phyloP scores from a whole-genome alignment of 306 rosid genomes.

The Carpinus viminea region DNA sequence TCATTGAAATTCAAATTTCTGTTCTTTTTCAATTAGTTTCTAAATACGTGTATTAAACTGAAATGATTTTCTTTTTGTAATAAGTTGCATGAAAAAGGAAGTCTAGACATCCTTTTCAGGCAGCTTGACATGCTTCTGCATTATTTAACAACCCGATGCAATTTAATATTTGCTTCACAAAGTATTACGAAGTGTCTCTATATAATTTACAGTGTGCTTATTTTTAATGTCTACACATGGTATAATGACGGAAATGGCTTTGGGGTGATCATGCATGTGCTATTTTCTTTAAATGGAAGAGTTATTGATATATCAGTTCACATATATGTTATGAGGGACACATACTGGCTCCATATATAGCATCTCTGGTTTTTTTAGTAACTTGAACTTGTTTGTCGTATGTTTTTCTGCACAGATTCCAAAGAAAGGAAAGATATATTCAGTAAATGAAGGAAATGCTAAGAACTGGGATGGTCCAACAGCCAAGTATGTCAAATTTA shows the following conservation, averaged over 20 bases:
- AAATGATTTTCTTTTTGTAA: background rate
- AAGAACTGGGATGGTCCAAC: slow-evolving; percentile 96
- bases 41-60: background rate
- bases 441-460: slow-evolving; percentile 99
- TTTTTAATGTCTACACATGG: background rate
- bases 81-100: background rate
- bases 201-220: background rate
- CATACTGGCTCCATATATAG: background rate
- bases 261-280: background rate
- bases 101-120: background rate
- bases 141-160: background rate
- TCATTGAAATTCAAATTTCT: background rate
- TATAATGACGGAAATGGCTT: background rate
- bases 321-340: background rate
- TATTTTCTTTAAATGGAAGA: background rate
- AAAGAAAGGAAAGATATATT: slow-evolving; percentile 85
- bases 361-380: background rate
- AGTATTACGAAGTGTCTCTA: background rate
- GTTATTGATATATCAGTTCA: background rate
- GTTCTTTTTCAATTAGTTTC: background rate
- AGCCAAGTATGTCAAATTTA: slow-evolving; percentile 50
- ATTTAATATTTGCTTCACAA: background rate
- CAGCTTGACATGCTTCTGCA: background rate
- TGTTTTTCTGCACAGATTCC: slow-evolving; percentile 61
- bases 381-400: slow-evolving; percentile 16